phyloP scores from a whole-genome alignment of 2,329 filamentous ascomycete genomes.

The Cercospora janseana region DNA sequence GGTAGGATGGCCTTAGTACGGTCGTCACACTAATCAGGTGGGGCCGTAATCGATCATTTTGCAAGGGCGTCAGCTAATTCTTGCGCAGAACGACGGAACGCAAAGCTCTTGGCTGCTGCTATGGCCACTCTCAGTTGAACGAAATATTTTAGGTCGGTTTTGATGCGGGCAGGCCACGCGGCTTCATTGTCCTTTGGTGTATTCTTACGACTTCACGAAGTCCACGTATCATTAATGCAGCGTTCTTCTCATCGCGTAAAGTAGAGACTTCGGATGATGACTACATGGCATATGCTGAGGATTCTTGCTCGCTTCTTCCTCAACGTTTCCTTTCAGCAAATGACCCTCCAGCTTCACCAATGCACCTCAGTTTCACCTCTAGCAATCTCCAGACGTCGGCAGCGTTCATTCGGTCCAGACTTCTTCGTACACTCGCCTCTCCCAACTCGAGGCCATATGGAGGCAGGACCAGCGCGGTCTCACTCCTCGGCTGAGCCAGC shows the following conservation, averaged over 20 bases:
- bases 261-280: not conserved
- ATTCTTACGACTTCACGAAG: constrained; percentile 11
- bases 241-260: not conserved
- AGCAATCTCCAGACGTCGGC: not conserved
- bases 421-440: not conserved
- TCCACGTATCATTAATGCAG: not conserved
- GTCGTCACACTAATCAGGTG: constrained; percentile 50
- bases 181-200: not conserved
- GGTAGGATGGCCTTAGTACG: constrained; percentile 90
- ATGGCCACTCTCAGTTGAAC: constrained; percentile 44
- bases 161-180: too few species aligned
- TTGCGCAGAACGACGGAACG: constrained; percentile 43
- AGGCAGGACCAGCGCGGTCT: constrained; percentile 14
- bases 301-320: not conserved
- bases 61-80: constrained; percentile 19
- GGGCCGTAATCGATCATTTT: constrained; percentile 2
- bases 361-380: too few species aligned
- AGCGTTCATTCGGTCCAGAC: not conserved
- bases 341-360: too few species aligned
- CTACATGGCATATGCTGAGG: not conserved
- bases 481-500: constrained; percentile 17
- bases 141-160: too few species aligned
- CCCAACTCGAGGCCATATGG: constrained; percentile 17
- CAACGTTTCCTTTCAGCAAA: not conserved
- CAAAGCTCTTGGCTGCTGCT: constrained; percentile 46